Percentiles rank a stretch among this genome's conserved stretches.
phyloP scores from a whole-genome alignment of 441 rosid species.

The Brassica balearica region DNA sequence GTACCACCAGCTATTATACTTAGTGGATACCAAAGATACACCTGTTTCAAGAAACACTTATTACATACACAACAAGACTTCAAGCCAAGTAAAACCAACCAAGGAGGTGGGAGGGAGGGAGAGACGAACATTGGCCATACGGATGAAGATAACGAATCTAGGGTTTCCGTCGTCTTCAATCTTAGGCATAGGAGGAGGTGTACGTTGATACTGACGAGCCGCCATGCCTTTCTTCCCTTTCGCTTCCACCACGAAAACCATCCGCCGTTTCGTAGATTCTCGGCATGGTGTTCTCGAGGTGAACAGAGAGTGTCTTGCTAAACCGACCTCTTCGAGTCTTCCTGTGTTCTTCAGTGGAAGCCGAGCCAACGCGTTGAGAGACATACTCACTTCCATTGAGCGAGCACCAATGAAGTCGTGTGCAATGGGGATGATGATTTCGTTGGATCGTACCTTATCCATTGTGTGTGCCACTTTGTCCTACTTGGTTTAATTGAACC shows the following conservation, averaged over 20 bases:
- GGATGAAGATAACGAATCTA: slow-evolving; percentile 83
- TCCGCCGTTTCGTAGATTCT: slow-evolving; percentile 35
- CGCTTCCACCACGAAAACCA: slow-evolving; percentile 64
- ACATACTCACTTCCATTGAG: slow-evolving; percentile 73
- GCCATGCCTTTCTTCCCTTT: slow-evolving; percentile 88
- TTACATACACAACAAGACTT: background rate
- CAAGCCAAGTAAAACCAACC: background rate
- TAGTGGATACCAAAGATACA: slow-evolving; percentile 89
- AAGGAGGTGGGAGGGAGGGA: slow-evolving; percentile 10
- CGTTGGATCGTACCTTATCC: slow-evolving; percentile 37
- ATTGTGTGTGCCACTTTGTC: slow-evolving; percentile 29
- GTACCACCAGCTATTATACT: slow-evolving; percentile 87
- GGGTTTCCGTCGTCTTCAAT: slow-evolving; percentile 96
- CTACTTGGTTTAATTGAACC: background rate
- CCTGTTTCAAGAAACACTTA: slow-evolving; percentile 47
- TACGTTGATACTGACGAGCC: slow-evolving; percentile 74
- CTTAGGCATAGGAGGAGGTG: slow-evolving; percentile 78
- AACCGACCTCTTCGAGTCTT: slow-evolving; percentile 52
- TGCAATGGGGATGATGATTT: slow-evolving; percentile 22
- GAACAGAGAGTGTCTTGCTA: slow-evolving; percentile 59
- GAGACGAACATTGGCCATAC: slow-evolving; percentile 78
- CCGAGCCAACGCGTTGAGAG: slow-evolving; percentile 70
- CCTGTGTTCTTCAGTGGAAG: slow-evolving; percentile 63
- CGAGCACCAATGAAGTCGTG: background rate
- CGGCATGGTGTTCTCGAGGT: slow-evolving; percentile 47